Evolutionary conservation across 306 rosid genomes (phyloP).

Genomic region (Hippophae rhamnoides): DNA sequence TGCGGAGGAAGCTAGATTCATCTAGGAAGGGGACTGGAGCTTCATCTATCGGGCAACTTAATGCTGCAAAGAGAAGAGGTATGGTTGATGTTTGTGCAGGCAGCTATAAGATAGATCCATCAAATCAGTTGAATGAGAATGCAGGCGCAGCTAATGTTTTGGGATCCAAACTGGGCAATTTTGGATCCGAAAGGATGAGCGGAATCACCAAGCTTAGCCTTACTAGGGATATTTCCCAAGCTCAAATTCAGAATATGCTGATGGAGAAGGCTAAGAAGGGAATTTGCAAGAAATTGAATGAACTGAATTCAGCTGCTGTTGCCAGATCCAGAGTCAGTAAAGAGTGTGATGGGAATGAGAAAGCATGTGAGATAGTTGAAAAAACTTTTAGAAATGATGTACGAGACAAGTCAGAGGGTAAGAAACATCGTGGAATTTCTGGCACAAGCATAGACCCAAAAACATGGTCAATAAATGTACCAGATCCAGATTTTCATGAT

Average conservation of each 20-base stretch:
- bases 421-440: slow-evolving; percentile 9
- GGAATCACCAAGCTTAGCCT: slow-evolving; percentile 23
- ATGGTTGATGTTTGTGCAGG: slow-evolving; percentile 35
- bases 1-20: slow-evolving; percentile 46
- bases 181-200: slow-evolving; percentile 15
- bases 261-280: slow-evolving; percentile 58
- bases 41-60: slow-evolving; percentile 29
- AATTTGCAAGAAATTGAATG: slow-evolving; percentile 38
- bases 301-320: slow-evolving; percentile 16
- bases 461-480: slow-evolving; percentile 47
- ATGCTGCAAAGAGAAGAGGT: slow-evolving; percentile 56
- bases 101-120: slow-evolving; percentile 23
- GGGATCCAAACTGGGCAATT: slow-evolving; percentile 20
- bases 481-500: slow-evolving; percentile 78
- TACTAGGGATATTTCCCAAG: slow-evolving; percentile 27
- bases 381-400: slow-evolving; percentile 13
- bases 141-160: slow-evolving; percentile 23
- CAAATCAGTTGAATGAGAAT: slow-evolving; percentile 33
- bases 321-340: slow-evolving; percentile 13
- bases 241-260: slow-evolving; percentile 37
- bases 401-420: slow-evolving; percentile 8
- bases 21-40: slow-evolving; percentile 37
- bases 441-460: slow-evolving; percentile 8
- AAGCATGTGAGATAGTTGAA: not conserved
- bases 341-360: slow-evolving; percentile 16